Base-by-base conservation (phyloP, 1,139 yeast genomes). In the Candida glucosophila region DNA sequence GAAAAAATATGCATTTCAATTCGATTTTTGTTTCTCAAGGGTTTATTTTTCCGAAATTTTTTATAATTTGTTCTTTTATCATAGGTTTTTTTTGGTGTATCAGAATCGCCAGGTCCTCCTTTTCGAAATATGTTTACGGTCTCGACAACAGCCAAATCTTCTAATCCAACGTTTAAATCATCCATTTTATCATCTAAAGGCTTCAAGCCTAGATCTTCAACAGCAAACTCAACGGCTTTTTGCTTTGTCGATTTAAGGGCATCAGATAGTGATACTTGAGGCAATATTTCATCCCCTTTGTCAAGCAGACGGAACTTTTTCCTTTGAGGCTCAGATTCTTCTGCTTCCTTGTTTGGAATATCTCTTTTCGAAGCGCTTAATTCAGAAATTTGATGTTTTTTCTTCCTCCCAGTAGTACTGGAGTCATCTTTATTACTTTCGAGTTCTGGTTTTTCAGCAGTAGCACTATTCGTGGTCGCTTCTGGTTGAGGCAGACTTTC, bases 51-150 rank as follows among this genome's bases (percentile, higher is more conserved):
- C 12, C 36, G 41, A 37, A 63, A 63, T 3, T 36, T 47, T 33
- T 63, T 63, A 39, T 60, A 60, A 33, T 62, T 61, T 29, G 51
- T 58, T 4, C 62, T 43, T 3, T 49, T 52, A 2, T 32, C 23
- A 27, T 46, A 47, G 4, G 29, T 24, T 5, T 25, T 29, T 11
- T 26, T 29, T 3, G 22, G 12, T 6, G 14, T 12, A 6, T 15
- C 12, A 2, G 12, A 12, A 8, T 31, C 14, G 10, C 21, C 15
- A 12, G 28, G 23, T 12, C 19, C 23, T 17, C 25, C 29, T 16
- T 22, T 26, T 20, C 51, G 37, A 6, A 44, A 16, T 3, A 59
- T 32, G 12, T 52, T 56, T 3, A 55, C 49, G 5, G 49, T 46
- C 32, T 62, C 67, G 2, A 62, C 61, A 4, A 58, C 53, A 2